These are phyloP conservation scores for Neotropicomus parvogracilis DNA, from an alignment of 1,284 basidiomycete genomes.

Conservation along the genomic window DNA sequence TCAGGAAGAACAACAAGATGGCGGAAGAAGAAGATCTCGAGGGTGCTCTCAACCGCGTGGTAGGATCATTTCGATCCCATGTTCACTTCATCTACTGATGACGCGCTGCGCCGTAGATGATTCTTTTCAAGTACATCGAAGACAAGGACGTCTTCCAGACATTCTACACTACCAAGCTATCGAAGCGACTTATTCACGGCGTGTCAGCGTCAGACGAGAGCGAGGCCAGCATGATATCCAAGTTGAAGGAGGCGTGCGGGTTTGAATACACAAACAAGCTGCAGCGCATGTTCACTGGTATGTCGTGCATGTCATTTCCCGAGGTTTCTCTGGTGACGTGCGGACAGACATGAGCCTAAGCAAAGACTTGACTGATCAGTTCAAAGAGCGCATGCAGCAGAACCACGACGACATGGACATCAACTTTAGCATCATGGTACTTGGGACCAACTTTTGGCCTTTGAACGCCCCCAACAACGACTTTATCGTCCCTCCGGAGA, in stretches of 20 bases:
- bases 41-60: slow-evolving; percentile 85
- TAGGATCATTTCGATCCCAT: slow-evolving; percentile 39
- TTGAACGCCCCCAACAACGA: slow-evolving; percentile 80
- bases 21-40: slow-evolving; percentile 91
- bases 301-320: slow-evolving; percentile 18
- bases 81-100: background rate
- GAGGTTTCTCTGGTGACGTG: slow-evolving; percentile 4
- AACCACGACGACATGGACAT: slow-evolving; percentile 83
- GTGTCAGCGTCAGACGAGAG: slow-evolving; percentile 95
- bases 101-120: slow-evolving; percentile 63
- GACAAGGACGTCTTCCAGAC: slow-evolving; percentile 99
- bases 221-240: slow-evolving; percentile 98
- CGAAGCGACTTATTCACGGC: slow-evolving; percentile 90
- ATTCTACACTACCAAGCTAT: slow-evolving; percentile 97
- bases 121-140: slow-evolving; percentile 98
- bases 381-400: slow-evolving; percentile 91
- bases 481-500: slow-evolving; percentile 87
- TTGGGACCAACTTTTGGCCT: slow-evolving; percentile 97
- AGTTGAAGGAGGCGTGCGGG: slow-evolving; percentile 96
- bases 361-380: slow-evolving; percentile 94
- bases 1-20: slow-evolving; percentile 96
- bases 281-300: slow-evolving; percentile 96
- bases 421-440: slow-evolving; percentile 90
- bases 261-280: slow-evolving; percentile 99
- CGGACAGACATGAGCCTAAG: slow-evolving; percentile 86